Evolutionary conservation across 2,329 filamentous ascomycete genomes (phyloP).

Genomic region (Ophiostoma sp.): DNA sequence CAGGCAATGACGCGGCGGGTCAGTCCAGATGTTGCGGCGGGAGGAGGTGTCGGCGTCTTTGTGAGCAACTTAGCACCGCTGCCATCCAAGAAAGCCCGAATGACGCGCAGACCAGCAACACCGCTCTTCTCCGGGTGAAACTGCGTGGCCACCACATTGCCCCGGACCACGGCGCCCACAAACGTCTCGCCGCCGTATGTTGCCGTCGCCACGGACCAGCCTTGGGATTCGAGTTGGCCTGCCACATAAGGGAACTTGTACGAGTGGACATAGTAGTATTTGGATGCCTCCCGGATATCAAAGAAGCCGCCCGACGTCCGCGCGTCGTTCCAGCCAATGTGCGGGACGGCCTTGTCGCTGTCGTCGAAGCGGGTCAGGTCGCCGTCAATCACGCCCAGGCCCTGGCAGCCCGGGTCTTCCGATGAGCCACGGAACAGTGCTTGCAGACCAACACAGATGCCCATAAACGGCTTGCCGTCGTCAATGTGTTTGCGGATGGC

Average conservation of each 20-base stretch:
- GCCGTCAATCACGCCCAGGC: slow-evolving; percentile 73
- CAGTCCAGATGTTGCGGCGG: slow-evolving; percentile 48
- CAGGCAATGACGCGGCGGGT: slow-evolving; percentile 95
- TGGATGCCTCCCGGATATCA: slow-evolving; percentile 75
- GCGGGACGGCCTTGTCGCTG: slow-evolving; percentile 83
- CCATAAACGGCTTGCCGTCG: slow-evolving; percentile 95
- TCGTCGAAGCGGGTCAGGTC: slow-evolving; percentile 75
- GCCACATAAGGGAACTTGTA: slow-evolving; percentile 78
- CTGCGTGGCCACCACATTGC: slow-evolving; percentile 86
- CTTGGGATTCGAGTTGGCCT: slow-evolving; percentile 73
- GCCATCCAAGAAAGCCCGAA: slow-evolving; percentile 85
- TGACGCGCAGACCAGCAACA: slow-evolving; percentile 76
- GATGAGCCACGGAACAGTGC: slow-evolving; percentile 83
- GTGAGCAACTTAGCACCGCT: slow-evolving; percentile 56
- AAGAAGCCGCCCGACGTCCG: slow-evolving; percentile 57
- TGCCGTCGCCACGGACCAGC: slow-evolving; percentile 90
- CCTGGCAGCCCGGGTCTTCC: slow-evolving; percentile 70
- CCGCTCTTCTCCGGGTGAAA: slow-evolving; percentile 99
- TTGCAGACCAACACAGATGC: slow-evolving; percentile 93
- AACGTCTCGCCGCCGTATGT: slow-evolving; percentile 88
- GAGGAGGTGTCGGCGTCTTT: slow-evolving; percentile 27
- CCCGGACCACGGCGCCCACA: slow-evolving; percentile 82
- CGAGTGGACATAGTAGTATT: slow-evolving; percentile 99
- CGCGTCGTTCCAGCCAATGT: slow-evolving; percentile 98
- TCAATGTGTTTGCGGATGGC: slow-evolving; percentile 81